Conservation (phyloP, 169 alveolate genomes). For the Cryptosporidium parvum region DNA sequence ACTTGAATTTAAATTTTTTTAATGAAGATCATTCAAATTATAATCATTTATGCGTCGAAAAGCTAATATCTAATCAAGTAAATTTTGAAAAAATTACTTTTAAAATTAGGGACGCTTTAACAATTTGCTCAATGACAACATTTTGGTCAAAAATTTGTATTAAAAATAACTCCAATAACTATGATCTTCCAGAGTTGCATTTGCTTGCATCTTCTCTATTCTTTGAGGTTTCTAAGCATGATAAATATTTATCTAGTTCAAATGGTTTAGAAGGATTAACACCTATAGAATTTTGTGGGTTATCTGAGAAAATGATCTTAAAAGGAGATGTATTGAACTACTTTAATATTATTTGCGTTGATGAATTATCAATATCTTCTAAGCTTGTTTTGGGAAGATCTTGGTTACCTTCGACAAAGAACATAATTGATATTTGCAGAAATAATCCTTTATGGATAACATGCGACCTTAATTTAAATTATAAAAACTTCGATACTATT, state of each 20-base stretch:
- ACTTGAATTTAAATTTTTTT: not conserved
- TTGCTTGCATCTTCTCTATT: conserved; percentile 45
- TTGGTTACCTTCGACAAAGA: conserved; percentile 38
- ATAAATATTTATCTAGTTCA: conserved; percentile 9
- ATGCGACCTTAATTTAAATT: not conserved
- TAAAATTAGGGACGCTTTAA: not conserved
- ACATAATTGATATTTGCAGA: conserved; percentile 20
- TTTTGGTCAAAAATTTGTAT: conserved; percentile 56
- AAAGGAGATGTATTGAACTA: conserved; percentile 38
- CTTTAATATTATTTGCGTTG: conserved; percentile 42
- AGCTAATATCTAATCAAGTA: not conserved
- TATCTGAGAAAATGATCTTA: conserved; percentile 11
- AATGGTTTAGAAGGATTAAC: not conserved
- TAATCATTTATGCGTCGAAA: conserved; percentile 28
- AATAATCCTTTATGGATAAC: conserved; percentile 47
- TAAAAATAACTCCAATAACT: not conserved
- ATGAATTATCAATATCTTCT: conserved; percentile 22
- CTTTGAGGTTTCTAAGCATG: conserved; percentile 6
- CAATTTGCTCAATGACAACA: conserved; percentile 53
- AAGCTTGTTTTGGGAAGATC: not conserved
- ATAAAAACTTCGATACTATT: not conserved
- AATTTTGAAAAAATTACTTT: not conserved
- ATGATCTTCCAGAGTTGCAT: conserved; percentile 12
- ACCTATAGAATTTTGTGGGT: conserved; percentile 47
- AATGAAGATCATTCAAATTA: conserved; percentile 12